Evolutionary conservation across 1,284 basidiomycete genomes (phyloP), one percentile per base, ranked within the genome.

Genomic region (Athelia sp.): DNA sequence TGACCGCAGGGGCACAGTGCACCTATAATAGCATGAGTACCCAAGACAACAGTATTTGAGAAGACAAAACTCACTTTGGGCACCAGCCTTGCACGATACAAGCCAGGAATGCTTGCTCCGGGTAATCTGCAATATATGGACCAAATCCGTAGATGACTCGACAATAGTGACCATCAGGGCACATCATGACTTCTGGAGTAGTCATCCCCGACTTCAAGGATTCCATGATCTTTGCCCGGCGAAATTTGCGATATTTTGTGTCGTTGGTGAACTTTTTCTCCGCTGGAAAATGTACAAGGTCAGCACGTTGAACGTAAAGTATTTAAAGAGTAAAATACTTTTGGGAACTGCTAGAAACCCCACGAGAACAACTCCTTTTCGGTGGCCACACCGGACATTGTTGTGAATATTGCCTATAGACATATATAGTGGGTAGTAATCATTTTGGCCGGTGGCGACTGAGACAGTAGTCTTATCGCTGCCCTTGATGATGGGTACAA

Each of bases 381-480:
- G 36, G 38, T 66, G 67, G 2, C 56, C 60, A 11, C 56, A 49
- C 0, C 59, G 50, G 1, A 57, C 61, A 19, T 19, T 54, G 19
- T 68, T 67, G 6, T 51, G 46, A 1, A 69, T 23, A 23, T 53
- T 56, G 0, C 67, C 63, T 1, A 58, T 48, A 0, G 62, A 65
- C 1, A 50, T 29, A 44, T 70, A 69, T 1, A 68, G 19, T 0
- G 63, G 67, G 34, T 65, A 61, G 36, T 62, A 71, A 10, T 70
- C 57, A 10, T 62, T 62, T 3, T 68, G 58, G 0, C 66, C 66
- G 0, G 67, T 69, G 0, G 56, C 62, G 9, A 71, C 60, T 0
- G 63, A 68, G 0, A 68, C 64, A 0, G 63, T 69, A 0, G 62
- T 70, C 40, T 70, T 70, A 46, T 70, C 65, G 31, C 65, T 68